These are phyloP conservation scores for Picea glauca DNA, from an alignment of 75 land plant species.

Conservation along the genomic window DNA sequence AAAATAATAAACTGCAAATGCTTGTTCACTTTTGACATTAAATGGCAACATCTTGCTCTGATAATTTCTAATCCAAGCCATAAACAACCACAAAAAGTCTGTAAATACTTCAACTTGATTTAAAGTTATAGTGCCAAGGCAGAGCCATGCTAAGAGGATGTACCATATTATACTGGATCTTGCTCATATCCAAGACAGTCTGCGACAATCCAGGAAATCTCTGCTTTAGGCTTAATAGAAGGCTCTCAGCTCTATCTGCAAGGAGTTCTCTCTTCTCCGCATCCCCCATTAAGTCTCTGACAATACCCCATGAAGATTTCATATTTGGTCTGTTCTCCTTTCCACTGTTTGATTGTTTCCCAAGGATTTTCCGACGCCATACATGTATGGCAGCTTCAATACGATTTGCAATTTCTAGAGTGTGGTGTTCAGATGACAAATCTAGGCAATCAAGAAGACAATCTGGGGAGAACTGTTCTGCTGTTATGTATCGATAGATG, in stretches of 20 bases:
- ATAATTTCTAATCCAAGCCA: neutral
- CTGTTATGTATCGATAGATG: slow-evolving; percentile 53
- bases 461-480: slow-evolving; percentile 72
- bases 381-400: slow-evolving; percentile 69
- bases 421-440: slow-evolving; percentile 66
- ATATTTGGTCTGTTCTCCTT: slow-evolving; percentile 10
- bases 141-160: neutral
- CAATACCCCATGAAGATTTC: slow-evolving; percentile 47
- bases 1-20: neutral
- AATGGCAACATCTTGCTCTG: neutral
- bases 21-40: neutral
- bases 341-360: neutral
- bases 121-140: neutral
- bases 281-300: slow-evolving; percentile 56
- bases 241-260: slow-evolving; percentile 60
- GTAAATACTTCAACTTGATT: neutral
- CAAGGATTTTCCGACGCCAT: slow-evolving; percentile 30
- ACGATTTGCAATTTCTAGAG: slow-evolving; percentile 80
- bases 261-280: slow-evolving; percentile 52
- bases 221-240: slow-evolving; percentile 51
- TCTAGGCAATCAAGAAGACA: slow-evolving; percentile 66
- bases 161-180: slow-evolving; percentile 83
- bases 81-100: neutral
- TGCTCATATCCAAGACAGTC: slow-evolving; percentile 65
- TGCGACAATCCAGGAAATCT: slow-evolving; percentile 75